Percentiles rank a stretch among this genome's conserved stretches.
Conservation (phyloP, 306 rosid genomes). For the Citrullus colocynthis region DNA sequence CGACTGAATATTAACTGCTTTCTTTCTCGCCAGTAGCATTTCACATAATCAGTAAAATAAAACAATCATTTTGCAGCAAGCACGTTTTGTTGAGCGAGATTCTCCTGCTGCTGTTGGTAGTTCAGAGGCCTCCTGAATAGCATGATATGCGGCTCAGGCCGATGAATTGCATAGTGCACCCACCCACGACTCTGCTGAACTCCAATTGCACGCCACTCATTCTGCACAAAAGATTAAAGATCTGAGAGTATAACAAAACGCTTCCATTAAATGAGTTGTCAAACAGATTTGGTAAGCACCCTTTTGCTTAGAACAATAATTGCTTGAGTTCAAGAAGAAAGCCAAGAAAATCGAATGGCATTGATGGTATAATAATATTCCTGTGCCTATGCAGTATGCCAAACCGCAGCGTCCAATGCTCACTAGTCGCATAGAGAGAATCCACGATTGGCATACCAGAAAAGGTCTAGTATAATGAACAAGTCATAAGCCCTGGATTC, state of each 20-base stretch:
- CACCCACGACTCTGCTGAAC: constrained; percentile 99
- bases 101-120: constrained; percentile 83
- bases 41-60: neutral
- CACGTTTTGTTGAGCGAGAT: constrained; percentile 47
- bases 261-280: neutral
- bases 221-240: constrained; percentile 22
- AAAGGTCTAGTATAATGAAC: neutral
- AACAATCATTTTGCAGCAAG: constrained; percentile 42
- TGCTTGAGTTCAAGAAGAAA: neutral
- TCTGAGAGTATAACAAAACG: neutral
- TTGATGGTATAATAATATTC: neutral
- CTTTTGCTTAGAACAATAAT: neutral
- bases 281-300: neutral
- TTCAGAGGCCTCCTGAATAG: constrained; percentile 93
- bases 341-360: neutral
- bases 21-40: neutral
- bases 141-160: constrained; percentile 95
- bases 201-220: constrained; percentile 88
- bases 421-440: neutral
- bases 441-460: neutral
- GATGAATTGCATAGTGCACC: constrained; percentile 93
- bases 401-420: neutral
- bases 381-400: neutral
- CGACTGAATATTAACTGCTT: neutral
- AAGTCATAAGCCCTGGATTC: neutral